Evolutionary conservation across 345 rosid genomes (phyloP), one percentile per base, ranked within the genome.

Genomic region (Arabidopsis arenosa): DNA sequence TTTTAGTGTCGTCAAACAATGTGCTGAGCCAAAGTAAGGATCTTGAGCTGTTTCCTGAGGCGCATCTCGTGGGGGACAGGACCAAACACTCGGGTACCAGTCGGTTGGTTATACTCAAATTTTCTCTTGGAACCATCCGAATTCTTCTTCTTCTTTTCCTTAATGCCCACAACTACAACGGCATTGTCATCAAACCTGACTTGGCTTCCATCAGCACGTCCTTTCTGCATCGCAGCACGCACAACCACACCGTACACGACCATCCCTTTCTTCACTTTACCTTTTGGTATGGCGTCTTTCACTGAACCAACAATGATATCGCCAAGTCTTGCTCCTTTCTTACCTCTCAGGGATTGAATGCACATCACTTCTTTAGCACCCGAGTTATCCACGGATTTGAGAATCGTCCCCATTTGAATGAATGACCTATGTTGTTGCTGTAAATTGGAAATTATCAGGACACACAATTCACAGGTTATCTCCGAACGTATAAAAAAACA

Each of bases 161-260:
- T 87, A 75, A 84, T 85, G n/a, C 72, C 78, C 9, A 87, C 84
- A 40, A 91, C 75, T 14, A 90, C 95, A 14, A 87, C 86, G 0
- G 97, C 97, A n/a, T 92, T 93, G 80, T 91, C 95, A 60, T 93
- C 97, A 53, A 92, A 92, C 83, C 82, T 87, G 49, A 94, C 88
- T 83, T 87, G 88, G 66, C 93, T 86, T 45, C 98, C 98, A 75
- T 90, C 96, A 15, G 78, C 85, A 62, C 92, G 92, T 1, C 90
- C 85, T 12, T 82, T 76, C 33, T 71, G 95, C 97, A 90, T 87
- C 3, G 94, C 93, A 40, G 98, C 94, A 45, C 93, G 89, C 35
- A 90, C 93, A 21, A 93, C 91, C 30, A 93, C 90, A 54, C 91
- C 93, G 23, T 84, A 78, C 3, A 86, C 91, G 41, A 88, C 96